Conservation (phyloP, 495 filamentous ascomycete species). For the Stereocaulon alpinum region DNA sequence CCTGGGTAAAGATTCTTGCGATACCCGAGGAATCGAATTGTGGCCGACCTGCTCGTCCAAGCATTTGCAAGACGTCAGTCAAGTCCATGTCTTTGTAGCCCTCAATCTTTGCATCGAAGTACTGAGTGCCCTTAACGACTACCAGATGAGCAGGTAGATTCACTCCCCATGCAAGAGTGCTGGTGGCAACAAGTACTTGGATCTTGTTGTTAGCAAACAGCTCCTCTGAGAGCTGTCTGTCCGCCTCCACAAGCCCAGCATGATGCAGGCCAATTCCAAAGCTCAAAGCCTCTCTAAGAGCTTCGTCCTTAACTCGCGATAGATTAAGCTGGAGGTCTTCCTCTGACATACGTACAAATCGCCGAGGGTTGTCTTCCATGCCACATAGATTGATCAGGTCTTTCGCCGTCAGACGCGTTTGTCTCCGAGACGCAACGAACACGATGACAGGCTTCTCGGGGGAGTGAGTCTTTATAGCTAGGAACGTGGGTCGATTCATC, state of each 20-base stretch:
- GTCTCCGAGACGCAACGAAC: conserved; percentile 90
- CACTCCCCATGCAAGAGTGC: conserved; percentile 95
- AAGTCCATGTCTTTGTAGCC: conserved; percentile 99
- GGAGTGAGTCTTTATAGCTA: conserved; percentile 91
- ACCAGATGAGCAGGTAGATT: conserved; percentile 96
- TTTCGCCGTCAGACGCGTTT: conserved; percentile 88
- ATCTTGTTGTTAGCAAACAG: conserved; percentile 97
- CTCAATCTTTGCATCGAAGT: conserved; percentile 95
- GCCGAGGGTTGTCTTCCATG: conserved; percentile 93
- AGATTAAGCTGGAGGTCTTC: conserved; percentile 84
- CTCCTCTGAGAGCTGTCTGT: conserved; percentile 83
- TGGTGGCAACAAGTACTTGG: conserved; percentile 92
- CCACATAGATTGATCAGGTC: conserved; percentile 96
- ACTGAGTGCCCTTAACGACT: conserved; percentile 96
- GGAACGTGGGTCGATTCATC: conserved; percentile 96
- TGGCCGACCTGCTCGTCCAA: conserved; percentile 87
- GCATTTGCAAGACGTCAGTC: conserved; percentile 97
- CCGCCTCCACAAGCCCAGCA: conserved; percentile 89
- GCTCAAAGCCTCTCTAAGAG: conserved; percentile 77
- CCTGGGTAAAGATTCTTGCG: conserved; percentile 93
- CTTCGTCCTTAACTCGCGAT: conserved; percentile 78
- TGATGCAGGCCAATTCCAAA: conserved; percentile 98
- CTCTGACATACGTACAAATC: conserved; percentile 88
- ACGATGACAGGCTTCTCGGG: conserved; percentile 97
- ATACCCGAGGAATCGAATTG: conserved; percentile 96